A percentile compares a stretch with the other conserved stretches of the same genome.
phyloP scores from a whole-genome alignment of 257 asterid genomes.

The Scutellaria minor region DNA sequence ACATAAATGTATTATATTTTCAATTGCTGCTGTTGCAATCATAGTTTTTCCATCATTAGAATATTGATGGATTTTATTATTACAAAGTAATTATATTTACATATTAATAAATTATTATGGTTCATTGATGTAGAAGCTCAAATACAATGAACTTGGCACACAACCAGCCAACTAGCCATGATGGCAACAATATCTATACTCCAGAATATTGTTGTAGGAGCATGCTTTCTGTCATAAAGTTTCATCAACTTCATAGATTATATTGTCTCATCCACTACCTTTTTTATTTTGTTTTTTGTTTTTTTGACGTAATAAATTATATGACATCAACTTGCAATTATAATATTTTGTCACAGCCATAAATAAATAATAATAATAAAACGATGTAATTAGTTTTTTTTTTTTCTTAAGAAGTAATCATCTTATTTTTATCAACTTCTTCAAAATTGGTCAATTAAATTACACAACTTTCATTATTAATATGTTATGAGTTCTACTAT shows the following conservation, averaged over 20 bases:
- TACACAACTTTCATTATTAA: too few species aligned
- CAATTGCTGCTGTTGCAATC: not conserved
- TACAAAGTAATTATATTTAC: not conserved
- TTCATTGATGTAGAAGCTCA: not conserved
- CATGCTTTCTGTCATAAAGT: constrained; percentile 32
- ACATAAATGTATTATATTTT: not conserved
- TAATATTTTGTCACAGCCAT: not conserved
- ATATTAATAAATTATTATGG: not conserved
- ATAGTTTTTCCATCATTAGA: constrained; percentile 2
- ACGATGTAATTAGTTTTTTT: too few species aligned
- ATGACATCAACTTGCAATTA: constrained; percentile 15
- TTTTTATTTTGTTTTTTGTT: not conserved
- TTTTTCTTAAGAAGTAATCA: too few species aligned
- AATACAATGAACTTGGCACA: constrained; percentile 38
- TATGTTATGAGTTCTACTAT: too few species aligned
- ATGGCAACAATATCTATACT: constrained; percentile 28
- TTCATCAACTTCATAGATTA: constrained; percentile 11
- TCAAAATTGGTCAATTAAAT: too few species aligned
- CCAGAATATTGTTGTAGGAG: constrained; percentile 27
- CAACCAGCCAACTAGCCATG: constrained; percentile 26
- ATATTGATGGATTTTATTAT: not conserved
- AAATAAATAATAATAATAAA: too few species aligned
- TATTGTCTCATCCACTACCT: constrained; percentile 31
- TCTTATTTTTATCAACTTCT: too few species aligned
- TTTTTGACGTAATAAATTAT: not conserved